Percentiles rank a stretch among this genome's conserved stretches.
Conservation (phyloP, 208 protist genomes). For the Strigomonas culicis region DNA sequence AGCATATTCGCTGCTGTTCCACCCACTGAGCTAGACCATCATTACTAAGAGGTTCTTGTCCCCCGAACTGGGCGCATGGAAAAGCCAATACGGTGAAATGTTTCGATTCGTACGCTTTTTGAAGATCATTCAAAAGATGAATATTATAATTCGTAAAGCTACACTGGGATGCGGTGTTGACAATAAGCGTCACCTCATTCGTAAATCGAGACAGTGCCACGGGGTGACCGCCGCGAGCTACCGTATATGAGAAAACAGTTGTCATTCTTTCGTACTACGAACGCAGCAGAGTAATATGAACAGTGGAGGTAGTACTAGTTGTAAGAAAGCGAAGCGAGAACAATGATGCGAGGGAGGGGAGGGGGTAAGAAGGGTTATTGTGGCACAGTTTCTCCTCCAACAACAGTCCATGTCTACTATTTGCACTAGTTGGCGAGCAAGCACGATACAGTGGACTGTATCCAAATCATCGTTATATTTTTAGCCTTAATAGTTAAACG, state of each 20-base stretch:
- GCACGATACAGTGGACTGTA: too few species aligned
- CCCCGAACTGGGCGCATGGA: conserved; percentile 60
- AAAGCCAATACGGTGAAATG: conserved; percentile 57
- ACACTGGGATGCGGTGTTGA: conserved; percentile 67
- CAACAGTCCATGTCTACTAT: too few species aligned
- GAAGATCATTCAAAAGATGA: conserved; percentile 37
- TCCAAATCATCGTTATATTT: conserved; percentile 11
- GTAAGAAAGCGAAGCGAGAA: too few species aligned
- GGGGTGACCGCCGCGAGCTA: conserved; percentile 19
- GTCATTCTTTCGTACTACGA: neutral
- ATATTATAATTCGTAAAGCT: conserved; percentile 45
- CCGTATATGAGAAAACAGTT: conserved; percentile 28
- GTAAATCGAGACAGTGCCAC: conserved; percentile 40
- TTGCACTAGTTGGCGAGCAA: too few species aligned
- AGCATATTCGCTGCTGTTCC: conserved; percentile 20
- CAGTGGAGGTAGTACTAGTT: too few species aligned
- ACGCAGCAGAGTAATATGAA: too few species aligned
- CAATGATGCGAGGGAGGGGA: too few species aligned
- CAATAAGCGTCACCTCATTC: conserved; percentile 46
- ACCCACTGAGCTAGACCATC: conserved; percentile 37
- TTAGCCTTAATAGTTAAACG: conserved; percentile 14
- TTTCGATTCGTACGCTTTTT: conserved; percentile 21
- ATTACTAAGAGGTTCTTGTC: conserved; percentile 53
- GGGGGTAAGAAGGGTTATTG: too few species aligned
- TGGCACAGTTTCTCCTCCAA: too few species aligned